Percentiles rank a stretch among this genome's conserved stretches.
phyloP scores from a whole-genome alignment of 345 rosid species.

The Salix caprea region DNA sequence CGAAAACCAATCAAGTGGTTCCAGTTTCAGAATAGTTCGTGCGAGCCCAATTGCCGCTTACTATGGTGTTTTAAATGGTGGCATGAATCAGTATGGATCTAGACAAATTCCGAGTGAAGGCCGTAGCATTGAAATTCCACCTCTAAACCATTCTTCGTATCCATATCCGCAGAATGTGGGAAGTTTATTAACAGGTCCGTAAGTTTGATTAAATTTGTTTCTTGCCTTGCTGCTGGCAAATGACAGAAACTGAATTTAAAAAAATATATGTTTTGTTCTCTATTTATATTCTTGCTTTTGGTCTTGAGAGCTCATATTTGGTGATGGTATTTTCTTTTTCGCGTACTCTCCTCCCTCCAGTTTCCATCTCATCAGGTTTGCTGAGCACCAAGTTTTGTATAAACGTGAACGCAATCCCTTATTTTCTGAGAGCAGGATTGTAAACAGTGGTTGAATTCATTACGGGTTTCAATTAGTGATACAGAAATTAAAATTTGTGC shows the following conservation, averaged over 20 bases:
- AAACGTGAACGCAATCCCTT: conserved; percentile 26
- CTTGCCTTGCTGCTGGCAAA: conserved; percentile 13
- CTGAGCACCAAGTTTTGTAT: conserved; percentile 25
- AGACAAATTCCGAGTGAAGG: conserved; percentile 51
- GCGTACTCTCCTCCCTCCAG: conserved; percentile 2
- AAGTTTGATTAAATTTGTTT: conserved; percentile 18
- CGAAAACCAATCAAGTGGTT: conserved; percentile 39
- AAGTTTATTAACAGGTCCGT: conserved; percentile 78
- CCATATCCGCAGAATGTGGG: conserved; percentile 69
- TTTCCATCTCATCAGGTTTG: conserved; percentile 19
- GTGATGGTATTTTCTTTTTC: conserved; percentile 5
- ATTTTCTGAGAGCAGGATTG: conserved; percentile 15
- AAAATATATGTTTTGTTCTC: conserved; percentile 5
- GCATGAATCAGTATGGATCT: conserved; percentile 45
- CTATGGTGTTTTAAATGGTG: conserved; percentile 53
- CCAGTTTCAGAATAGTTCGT: conserved; percentile 51
- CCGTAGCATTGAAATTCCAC: conserved; percentile 41
- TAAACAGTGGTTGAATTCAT: conserved; percentile 13
- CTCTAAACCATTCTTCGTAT: conserved; percentile 56
- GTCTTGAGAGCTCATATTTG: conserved; percentile 13
- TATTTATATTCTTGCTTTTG: background rate
- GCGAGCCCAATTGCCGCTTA: conserved; percentile 42
- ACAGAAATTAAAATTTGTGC: too few species aligned
- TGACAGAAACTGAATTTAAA: conserved; percentile 15
- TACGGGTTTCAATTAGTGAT: too few species aligned